Base-by-base conservation (phyloP, 1,139 yeast genomes). In the Pichia kudriavzevii region DNA sequence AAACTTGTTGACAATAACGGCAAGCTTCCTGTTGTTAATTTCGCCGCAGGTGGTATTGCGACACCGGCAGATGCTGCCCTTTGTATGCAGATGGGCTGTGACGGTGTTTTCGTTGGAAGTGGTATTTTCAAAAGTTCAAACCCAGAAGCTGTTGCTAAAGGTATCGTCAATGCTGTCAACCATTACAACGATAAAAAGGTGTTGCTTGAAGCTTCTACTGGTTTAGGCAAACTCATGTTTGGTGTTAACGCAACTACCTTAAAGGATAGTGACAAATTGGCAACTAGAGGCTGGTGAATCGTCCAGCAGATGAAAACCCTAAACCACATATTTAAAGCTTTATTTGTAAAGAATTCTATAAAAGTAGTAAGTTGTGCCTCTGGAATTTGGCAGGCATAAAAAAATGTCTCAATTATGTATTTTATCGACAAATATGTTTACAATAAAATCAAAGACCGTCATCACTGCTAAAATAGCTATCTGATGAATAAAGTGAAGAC, bases 1-100 rank as follows among this genome's bases (percentile, higher is more conserved):
- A 63, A 69, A 40, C 64, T 72, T 37, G 64, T 77, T 34, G 69
- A 67, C 32, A 61, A 64, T 46, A 60, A 63, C 10, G 85, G 85
- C 27, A 75, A 77, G 47, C 68, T 83, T 46, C 91, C 91, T 1
- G 94, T 83, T 31, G 94, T 83, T 38, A 82, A 81, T 64, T 83
- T 83, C 58, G 93, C 94, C 27, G 94, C 94, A 29, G 94, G 94
- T 34, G 94, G 94, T 45, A 80, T 83, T 36, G 94, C 94, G 9
- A 80, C 94, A 9, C 94, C 94, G 20, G 79, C 91, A 3, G 94
- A 83, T 58, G 94, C 94, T 28, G 94, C 94, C 9, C 64, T 83
- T 46, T 78, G 85, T 60, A 82, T 83, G 94, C 88, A 82, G 60
- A 66, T 82, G 50, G 94, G 94, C n/a, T 80, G 87, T 57, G 94